A percentile compares a stretch with the other conserved stretches of the same genome.
Evolutionary conservation across 495 filamentous ascomycete genomes (phyloP).

Genomic region (Hypomontagnella monticulosa): DNA sequence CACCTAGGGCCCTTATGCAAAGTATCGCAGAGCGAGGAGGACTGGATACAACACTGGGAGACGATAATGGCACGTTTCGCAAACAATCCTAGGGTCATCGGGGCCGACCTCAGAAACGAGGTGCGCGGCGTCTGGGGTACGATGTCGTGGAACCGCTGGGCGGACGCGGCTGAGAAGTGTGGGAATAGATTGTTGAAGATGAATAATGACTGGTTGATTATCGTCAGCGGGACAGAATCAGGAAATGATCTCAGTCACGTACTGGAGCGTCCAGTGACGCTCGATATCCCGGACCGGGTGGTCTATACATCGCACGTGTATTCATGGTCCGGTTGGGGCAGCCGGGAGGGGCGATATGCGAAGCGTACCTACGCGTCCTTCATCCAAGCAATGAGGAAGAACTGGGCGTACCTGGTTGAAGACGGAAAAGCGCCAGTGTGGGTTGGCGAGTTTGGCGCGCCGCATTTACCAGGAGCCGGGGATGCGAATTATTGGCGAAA

Average conservation of each 20-base stretch:
- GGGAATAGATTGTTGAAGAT: constrained; percentile 64
- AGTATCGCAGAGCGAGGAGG: constrained; percentile 63
- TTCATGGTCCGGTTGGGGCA: constrained; percentile 70
- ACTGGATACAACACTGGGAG: constrained; percentile 70
- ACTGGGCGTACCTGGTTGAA: constrained; percentile 69
- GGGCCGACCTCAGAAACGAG: constrained; percentile 69
- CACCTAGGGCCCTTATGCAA: constrained; percentile 62
- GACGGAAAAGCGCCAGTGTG: constrained; percentile 67
- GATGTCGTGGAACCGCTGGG: constrained; percentile 68
- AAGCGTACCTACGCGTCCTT: constrained; percentile 65
- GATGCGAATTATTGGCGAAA: constrained; percentile 69
- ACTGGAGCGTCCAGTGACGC: constrained; percentile 58
- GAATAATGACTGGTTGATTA: constrained; percentile 67
- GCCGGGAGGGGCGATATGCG: constrained; percentile 59
- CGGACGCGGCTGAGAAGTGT: constrained; percentile 64
- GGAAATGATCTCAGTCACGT: constrained; percentile 66
- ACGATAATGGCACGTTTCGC: constrained; percentile 62
- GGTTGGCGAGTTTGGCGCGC: constrained; percentile 69
- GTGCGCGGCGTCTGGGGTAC: constrained; percentile 70
- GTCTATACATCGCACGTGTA: constrained; percentile 73
- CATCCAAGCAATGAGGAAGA: constrained; percentile 64
- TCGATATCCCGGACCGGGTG: constrained; percentile 60
- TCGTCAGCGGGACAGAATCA: constrained; percentile 69
- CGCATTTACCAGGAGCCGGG: constrained; percentile 56
- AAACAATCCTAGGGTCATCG: constrained; percentile 64